Evolutionary conservation across 2,329 filamentous ascomycete genomes (phyloP).

Genomic region (Blastomyces percursus): DNA sequence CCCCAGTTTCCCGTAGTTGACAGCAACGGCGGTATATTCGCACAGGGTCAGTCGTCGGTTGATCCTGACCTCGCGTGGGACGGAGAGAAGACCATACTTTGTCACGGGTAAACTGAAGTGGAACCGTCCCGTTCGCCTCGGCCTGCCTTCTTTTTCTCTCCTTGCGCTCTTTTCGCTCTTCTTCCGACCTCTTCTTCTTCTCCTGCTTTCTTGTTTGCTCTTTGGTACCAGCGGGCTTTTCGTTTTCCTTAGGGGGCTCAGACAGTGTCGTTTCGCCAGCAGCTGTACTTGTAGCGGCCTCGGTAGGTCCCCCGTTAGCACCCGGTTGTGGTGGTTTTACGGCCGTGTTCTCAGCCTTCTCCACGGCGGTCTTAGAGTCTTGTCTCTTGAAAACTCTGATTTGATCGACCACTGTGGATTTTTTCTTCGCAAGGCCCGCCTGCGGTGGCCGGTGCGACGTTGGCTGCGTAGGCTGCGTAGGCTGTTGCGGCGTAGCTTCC

Average conservation of each 20-base stretch:
- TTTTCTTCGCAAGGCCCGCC: neutral
- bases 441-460: neutral
- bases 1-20: constrained; percentile 82
- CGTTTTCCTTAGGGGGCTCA: constrained; percentile 21
- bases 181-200: constrained; percentile 91
- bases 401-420: constrained; percentile 4
- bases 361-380: constrained; percentile 21
- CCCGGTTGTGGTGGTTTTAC: constrained; percentile 55
- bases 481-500: constrained; percentile 18
- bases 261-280: constrained; percentile 17
- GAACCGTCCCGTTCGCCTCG: constrained; percentile 76
- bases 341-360: constrained; percentile 61
- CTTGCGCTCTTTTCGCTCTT: constrained; percentile 82
- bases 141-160: constrained; percentile 77
- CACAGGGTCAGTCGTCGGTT: constrained; percentile 79
- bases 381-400: constrained; percentile 6
- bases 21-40: constrained; percentile 92
- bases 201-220: constrained; percentile 67
- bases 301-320: constrained; percentile 44
- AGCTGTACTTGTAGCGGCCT: constrained; percentile 7
- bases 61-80: constrained; percentile 41
- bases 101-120: constrained; percentile 68
- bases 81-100: constrained; percentile 35
- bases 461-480: neutral
- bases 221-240: constrained; percentile 23